Percentiles rank a stretch among this genome's conserved stretches.
Conservation (phyloP, 2,329 filamentous ascomycete species). For the Bipolaris bicolor region DNA sequence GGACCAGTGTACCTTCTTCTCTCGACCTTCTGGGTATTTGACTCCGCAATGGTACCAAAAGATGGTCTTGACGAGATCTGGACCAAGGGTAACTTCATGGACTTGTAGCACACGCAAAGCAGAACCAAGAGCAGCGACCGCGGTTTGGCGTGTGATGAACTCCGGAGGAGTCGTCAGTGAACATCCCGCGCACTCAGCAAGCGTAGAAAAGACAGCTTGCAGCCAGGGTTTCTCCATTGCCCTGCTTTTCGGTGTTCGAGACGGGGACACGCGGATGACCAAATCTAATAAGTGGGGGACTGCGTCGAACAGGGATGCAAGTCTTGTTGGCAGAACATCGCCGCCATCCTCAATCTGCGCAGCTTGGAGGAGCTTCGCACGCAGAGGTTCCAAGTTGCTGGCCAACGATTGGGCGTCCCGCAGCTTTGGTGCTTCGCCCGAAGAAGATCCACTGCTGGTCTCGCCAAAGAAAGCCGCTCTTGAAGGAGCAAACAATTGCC, state of each 20-base stretch:
- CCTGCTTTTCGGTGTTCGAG: constrained; percentile 49
- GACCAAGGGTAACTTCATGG: constrained; percentile 35
- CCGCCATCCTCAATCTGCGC: constrained; percentile 40
- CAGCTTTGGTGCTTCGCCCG: background rate
- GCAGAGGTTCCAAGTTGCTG: constrained; percentile 34
- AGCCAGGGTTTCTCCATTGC: constrained; percentile 54
- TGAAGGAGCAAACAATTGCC: constrained; percentile 52
- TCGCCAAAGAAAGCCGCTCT: constrained; percentile 46
- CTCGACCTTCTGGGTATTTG: constrained; percentile 28
- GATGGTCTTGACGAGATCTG: constrained; percentile 35
- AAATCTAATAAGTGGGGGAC: constrained; percentile 50
- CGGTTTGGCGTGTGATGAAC: constrained; percentile 25
- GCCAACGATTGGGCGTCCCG: constrained; percentile 26
- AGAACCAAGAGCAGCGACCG: constrained; percentile 33
- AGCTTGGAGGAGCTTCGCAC: constrained; percentile 39
- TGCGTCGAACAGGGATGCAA: constrained; percentile 33
- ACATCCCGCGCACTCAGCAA: constrained; percentile 46
- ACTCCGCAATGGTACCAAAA: constrained; percentile 48
- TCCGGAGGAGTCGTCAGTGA: constrained; percentile 32
- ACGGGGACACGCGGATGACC: constrained; percentile 50
- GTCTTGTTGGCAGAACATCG: constrained; percentile 27
- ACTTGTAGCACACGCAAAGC: constrained; percentile 34
- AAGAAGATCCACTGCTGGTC: constrained; percentile 8
- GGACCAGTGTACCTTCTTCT: constrained; percentile 36
- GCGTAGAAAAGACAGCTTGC: constrained; percentile 48